phyloP scores from a whole-genome alignment of 2,329 filamentous ascomycete genomes.

The Pseudogymnoascus sp. region DNA sequence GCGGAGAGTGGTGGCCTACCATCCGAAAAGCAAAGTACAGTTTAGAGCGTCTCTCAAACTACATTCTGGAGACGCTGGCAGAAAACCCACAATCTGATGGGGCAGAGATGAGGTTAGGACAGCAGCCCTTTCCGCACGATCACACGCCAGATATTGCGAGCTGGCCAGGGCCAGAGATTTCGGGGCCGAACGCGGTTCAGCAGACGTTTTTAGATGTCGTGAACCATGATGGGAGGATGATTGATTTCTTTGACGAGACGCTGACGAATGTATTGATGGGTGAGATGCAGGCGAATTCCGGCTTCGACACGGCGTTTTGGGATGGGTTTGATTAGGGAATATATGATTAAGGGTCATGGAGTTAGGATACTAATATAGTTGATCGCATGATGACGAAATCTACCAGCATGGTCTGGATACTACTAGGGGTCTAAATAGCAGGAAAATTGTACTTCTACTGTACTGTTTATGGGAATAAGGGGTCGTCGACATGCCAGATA shows the following conservation, averaged over 20 bases:
- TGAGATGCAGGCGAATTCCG: too few relatives aligned
- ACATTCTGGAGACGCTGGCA: slow-evolving; percentile 5
- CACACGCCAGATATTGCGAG: neutral
- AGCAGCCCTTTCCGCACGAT: neutral
- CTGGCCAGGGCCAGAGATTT: neutral
- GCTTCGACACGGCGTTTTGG: too few relatives aligned
- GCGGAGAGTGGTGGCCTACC: slow-evolving; percentile 35
- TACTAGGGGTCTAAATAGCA: too few relatives aligned
- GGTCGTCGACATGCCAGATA: too few relatives aligned
- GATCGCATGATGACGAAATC: too few relatives aligned
- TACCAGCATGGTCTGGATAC: too few relatives aligned
- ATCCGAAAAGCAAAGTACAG: slow-evolving; percentile 27
- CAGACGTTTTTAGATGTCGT: slow-evolving; percentile 4
- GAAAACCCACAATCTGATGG: neutral
- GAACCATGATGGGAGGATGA: slow-evolving; percentile 6
- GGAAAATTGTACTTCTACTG: too few relatives aligned
- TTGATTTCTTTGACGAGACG: slow-evolving; percentile 4
- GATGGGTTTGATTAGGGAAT: too few relatives aligned
- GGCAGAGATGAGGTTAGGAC: neutral
- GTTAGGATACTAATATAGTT: too few relatives aligned
- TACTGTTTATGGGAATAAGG: too few relatives aligned
- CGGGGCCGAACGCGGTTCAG: neutral
- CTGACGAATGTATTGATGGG: neutral
- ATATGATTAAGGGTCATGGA: too few relatives aligned
- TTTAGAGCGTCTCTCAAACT: slow-evolving; percentile 20